Conservation (phyloP, 768 basidiomycete genomes). For the Xerocomus potaroensis region DNA sequence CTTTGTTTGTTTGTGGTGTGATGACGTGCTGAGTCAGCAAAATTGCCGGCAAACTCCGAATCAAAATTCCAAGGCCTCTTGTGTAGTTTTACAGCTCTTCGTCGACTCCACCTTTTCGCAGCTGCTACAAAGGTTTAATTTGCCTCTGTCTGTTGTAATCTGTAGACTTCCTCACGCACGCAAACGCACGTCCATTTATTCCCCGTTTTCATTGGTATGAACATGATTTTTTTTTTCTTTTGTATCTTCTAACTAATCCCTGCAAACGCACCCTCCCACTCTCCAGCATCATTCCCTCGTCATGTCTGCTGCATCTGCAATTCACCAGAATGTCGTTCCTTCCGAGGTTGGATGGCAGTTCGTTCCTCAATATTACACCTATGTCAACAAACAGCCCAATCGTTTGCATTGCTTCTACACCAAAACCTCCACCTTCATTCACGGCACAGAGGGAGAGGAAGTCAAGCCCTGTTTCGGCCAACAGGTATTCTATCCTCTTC, state of each 20-base stretch:
- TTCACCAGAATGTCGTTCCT: conserved; percentile 69
- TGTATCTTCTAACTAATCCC: conserved; percentile 5
- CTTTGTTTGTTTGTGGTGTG: too few relatives aligned
- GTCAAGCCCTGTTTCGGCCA: conserved; percentile 86
- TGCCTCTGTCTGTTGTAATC: conserved; percentile 32
- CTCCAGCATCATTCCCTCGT: conserved; percentile 29
- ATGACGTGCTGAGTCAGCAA: conserved; percentile 28
- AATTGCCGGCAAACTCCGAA: conserved; percentile 26
- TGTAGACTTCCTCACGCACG: conserved; percentile 37
- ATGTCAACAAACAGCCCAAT: conserved; percentile 95
- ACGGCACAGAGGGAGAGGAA: conserved; percentile 97
- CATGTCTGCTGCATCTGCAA: conserved; percentile 42
- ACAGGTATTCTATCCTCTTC: conserved; percentile 54
- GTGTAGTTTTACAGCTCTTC: conserved; percentile 16
- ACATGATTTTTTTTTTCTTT: background rate
- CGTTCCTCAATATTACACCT: conserved; percentile 98
- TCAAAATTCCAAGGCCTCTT: conserved; percentile 23
- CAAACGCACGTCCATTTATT: conserved; percentile 33
- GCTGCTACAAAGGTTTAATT: conserved; percentile 25
- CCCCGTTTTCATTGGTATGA: conserved; percentile 27
- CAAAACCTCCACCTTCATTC: conserved; percentile 95
- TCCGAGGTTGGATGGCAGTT: conserved; percentile 99
- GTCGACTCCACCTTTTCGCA: conserved; percentile 25
- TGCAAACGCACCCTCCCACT: background rate
- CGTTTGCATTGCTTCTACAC: conserved; percentile 99